Evolutionary conservation across 2,329 filamentous ascomycete genomes (phyloP).

Genomic region (Botrytis deweyae): DNA sequence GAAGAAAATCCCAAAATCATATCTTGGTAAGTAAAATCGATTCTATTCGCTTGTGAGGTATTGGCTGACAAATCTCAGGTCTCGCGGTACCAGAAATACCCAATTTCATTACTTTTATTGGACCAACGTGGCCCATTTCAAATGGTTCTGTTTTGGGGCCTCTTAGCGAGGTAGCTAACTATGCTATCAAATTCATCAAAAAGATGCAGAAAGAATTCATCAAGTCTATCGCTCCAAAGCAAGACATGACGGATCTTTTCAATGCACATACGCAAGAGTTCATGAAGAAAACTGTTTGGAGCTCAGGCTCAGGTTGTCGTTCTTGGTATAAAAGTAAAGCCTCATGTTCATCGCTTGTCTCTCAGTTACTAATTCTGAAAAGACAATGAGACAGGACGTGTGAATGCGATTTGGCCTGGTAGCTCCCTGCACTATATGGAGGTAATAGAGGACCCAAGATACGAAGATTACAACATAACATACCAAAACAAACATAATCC

Average conservation of each 20-base stretch:
- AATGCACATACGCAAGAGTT: slow-evolving; percentile 50
- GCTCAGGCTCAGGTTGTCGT: slow-evolving; percentile 42
- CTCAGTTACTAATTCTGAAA: neutral
- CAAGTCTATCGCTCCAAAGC: slow-evolving; percentile 47
- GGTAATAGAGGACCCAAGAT: slow-evolving; percentile 43
- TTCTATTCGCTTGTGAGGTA: neutral
- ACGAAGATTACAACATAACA: slow-evolving; percentile 47
- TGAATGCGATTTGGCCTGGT: slow-evolving; percentile 51
- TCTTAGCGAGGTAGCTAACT: slow-evolving; percentile 27
- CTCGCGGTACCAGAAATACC: slow-evolving; percentile 33
- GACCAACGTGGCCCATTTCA: slow-evolving; percentile 34
- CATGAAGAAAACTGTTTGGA: slow-evolving; percentile 55
- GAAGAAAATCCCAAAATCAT: slow-evolving; percentile 36
- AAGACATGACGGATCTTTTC: slow-evolving; percentile 51
- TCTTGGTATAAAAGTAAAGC: slow-evolving; percentile 32
- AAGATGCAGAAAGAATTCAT: slow-evolving; percentile 49
- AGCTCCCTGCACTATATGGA: slow-evolving; percentile 50
- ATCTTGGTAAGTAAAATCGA: slow-evolving; percentile 26
- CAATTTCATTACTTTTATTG: slow-evolving; percentile 35
- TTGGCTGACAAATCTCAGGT: slow-evolving; percentile 27
- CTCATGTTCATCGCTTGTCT: neutral
- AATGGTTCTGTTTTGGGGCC: slow-evolving; percentile 34
- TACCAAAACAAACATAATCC: slow-evolving; percentile 37
- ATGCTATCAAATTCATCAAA: slow-evolving; percentile 34
- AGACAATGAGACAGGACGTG: slow-evolving; percentile 47